Evolutionary conservation across 208 protist genomes (phyloP).

Genomic region (Leishmania lainsoni): DNA sequence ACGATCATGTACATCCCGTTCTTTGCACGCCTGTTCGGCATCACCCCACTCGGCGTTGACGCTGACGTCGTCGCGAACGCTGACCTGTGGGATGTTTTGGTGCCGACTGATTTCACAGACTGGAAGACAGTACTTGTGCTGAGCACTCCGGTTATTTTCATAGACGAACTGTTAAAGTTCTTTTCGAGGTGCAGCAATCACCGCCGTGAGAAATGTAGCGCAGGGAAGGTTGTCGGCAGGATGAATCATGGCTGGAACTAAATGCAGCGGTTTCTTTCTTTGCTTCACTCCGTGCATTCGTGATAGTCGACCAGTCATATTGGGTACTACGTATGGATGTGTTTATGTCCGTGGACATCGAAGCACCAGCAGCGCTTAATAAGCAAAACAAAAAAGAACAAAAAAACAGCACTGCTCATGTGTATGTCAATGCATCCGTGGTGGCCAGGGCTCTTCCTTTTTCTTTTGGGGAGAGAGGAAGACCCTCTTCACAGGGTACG

Average conservation of each 20-base stretch:
- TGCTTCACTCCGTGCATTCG: background rate
- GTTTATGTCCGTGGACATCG: background rate
- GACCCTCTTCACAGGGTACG: background rate
- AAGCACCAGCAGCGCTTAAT: background rate
- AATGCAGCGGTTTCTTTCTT: background rate
- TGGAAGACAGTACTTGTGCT: conserved; percentile 91
- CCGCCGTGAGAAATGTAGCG: background rate
- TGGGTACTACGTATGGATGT: background rate
- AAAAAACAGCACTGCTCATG: background rate
- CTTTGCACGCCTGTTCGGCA: conserved; percentile 83
- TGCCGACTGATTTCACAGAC: conserved; percentile 78
- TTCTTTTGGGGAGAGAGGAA: background rate
- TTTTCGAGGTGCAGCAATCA: conserved; percentile 43
- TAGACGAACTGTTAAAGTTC: conserved; percentile 95
- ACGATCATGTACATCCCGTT: conserved; percentile 93
- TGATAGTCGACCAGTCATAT: background rate
- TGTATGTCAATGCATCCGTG: background rate
- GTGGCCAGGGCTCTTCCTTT: background rate
- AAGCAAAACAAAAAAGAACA: background rate
- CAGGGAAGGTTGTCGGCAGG: background rate
- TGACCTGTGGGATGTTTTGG: conserved; percentile 66
- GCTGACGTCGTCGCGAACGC: conserved; percentile 43
- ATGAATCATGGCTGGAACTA: background rate
- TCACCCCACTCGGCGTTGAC: conserved; percentile 80
- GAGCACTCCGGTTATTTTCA: conserved; percentile 92